phyloP scores from a whole-genome alignment of 768 basidiomycete species.

The Russula sp. region DNA sequence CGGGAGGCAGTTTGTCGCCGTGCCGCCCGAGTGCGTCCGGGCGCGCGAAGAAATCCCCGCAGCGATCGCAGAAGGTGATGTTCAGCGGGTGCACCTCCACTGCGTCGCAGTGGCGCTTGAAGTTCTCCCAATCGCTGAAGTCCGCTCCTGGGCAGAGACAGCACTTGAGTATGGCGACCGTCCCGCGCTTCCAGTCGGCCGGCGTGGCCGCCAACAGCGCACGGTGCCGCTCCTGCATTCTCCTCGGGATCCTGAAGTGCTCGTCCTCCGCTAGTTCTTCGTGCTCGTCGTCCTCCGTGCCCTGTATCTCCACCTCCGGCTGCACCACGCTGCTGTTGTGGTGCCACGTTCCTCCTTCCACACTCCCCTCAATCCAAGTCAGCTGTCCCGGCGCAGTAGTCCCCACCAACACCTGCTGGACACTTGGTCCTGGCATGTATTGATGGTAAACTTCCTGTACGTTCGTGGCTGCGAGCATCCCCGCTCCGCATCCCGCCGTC shows the following conservation, averaged over 20 bases:
- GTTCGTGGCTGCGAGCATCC: background rate
- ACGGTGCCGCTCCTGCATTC: background rate
- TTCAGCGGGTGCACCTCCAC: background rate
- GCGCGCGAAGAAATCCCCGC: slow-evolving; percentile 4
- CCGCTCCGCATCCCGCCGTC: background rate
- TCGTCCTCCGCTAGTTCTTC: background rate
- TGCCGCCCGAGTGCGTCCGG: background rate
- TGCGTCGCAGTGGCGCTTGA: background rate
- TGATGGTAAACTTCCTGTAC: background rate
- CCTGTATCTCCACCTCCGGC: background rate
- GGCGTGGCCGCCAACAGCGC: background rate
- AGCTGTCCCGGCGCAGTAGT: background rate
- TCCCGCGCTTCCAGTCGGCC: background rate
- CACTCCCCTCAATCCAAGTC: background rate
- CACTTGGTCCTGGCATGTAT: background rate
- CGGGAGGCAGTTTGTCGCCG: background rate
- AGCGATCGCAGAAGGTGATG: background rate
- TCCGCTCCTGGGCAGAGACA: background rate
- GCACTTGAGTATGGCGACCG: background rate
- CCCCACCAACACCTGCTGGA: background rate
- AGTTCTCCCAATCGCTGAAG: background rate
- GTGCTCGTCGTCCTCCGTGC: background rate
- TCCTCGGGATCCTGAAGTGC: background rate
- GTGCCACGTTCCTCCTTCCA: background rate
- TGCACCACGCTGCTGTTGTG: background rate